Evolutionary conservation across 352 stramenopile species (phyloP).

Genomic region (Globisporangium abappressorium): DNA sequence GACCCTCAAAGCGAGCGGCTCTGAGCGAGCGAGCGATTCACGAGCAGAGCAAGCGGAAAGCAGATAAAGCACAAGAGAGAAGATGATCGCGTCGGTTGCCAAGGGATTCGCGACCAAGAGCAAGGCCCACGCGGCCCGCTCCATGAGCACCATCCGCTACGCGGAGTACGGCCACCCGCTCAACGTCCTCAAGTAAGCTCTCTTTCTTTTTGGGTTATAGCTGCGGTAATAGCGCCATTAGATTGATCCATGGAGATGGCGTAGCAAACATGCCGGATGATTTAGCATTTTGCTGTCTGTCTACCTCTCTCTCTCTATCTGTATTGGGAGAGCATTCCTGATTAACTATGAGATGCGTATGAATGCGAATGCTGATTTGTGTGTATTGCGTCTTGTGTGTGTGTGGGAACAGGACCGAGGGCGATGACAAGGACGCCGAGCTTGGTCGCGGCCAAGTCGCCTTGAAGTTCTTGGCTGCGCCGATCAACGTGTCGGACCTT

Average conservation of each 20-base stretch:
- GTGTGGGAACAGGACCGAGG: slow-evolving; percentile 45
- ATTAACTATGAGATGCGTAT: not conserved
- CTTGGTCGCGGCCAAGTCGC: slow-evolving; percentile 63
- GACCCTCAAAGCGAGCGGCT: not conserved
- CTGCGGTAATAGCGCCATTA: not conserved
- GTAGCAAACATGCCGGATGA: not conserved
- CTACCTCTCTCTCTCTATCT: not conserved
- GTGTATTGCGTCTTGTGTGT: slow-evolving; percentile 1
- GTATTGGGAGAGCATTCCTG: not conserved
- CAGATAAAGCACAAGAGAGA: not conserved
- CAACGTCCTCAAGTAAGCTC: slow-evolving; percentile 54
- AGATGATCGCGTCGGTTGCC: slow-evolving; percentile 61
- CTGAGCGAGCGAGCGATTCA: not conserved
- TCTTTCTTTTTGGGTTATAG: not conserved
- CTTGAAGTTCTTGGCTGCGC: slow-evolving; percentile 87
- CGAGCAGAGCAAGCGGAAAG: not conserved
- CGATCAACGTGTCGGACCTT: slow-evolving; percentile 87
- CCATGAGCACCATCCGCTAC: slow-evolving; percentile 78
- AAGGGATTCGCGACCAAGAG: slow-evolving; percentile 46
- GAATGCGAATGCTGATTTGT: not conserved
- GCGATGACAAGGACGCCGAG: slow-evolving; percentile 55
- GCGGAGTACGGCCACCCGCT: slow-evolving; percentile 70
- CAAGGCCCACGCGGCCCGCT: slow-evolving; percentile 31
- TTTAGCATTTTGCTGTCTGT: not conserved
- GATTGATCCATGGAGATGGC: not conserved